These are phyloP conservation scores for Leccinellum albellum DNA, from an alignment of 768 basidiomycete genomes.

Conservation along the genomic window DNA sequence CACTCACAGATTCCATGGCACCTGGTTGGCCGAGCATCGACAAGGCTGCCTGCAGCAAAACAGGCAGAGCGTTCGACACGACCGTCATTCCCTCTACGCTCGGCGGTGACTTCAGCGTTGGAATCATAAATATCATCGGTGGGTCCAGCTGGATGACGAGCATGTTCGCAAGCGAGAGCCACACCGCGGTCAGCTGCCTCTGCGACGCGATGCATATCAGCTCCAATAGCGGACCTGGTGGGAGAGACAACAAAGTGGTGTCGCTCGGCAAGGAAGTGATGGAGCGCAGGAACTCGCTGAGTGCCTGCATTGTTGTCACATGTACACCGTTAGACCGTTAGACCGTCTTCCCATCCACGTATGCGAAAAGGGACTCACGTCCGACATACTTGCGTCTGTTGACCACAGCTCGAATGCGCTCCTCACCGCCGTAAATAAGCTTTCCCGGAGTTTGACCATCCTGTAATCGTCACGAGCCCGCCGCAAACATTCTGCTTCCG, in stretches of 20 bases:
- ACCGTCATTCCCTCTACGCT: constrained; percentile 51
- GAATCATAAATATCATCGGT: constrained; percentile 39
- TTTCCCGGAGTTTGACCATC: constrained; percentile 61
- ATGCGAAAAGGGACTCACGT: constrained; percentile 47
- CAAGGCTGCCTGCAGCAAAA: constrained; percentile 58
- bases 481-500: constrained; percentile 53
- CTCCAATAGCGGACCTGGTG: constrained; percentile 77
- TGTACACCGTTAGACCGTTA: not conserved
- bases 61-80: constrained; percentile 52
- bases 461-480: constrained; percentile 61
- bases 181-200: constrained; percentile 71
- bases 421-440: constrained; percentile 56
- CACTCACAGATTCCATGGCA: constrained; percentile 67
- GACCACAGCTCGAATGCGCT: constrained; percentile 73
- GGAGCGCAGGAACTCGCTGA: constrained; percentile 82
- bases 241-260: constrained; percentile 73
- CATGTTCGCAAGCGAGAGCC: constrained; percentile 81
- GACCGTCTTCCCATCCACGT: not conserved
- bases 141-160: constrained; percentile 82
- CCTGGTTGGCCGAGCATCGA: constrained; percentile 49
- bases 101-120: constrained; percentile 49
- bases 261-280: constrained; percentile 80
- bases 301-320: constrained; percentile 42
- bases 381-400: constrained; percentile 68
- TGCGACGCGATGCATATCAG: constrained; percentile 71